Percentiles rank a stretch among this genome's conserved stretches.
phyloP scores from a whole-genome alignment of 257 asterid species.

The Petunia secreta region DNA sequence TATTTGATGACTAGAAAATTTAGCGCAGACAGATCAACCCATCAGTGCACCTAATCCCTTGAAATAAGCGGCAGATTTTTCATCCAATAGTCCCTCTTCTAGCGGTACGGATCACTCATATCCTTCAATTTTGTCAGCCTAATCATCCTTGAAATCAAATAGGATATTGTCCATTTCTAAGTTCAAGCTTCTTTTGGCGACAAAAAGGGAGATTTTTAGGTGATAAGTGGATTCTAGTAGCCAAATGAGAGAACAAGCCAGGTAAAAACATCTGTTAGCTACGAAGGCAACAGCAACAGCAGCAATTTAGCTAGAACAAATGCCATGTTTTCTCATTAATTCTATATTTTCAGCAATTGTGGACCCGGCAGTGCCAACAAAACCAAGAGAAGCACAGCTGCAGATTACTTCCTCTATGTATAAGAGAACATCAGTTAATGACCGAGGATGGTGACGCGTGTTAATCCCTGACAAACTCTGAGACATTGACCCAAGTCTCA shows the following conservation, averaged over 20 bases:
- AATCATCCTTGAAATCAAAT: neutral
- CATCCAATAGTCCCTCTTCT: neutral
- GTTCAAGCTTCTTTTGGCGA: neutral
- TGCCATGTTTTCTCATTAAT: conserved; percentile 58
- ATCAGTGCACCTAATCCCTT: conserved; percentile 10
- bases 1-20: neutral
- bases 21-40: neutral
- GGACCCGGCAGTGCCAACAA: conserved; percentile 88
- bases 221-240: neutral
- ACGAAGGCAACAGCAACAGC: neutral
- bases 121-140: conserved; percentile 4
- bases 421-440: conserved; percentile 61
- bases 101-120: neutral
- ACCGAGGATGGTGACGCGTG: conserved; percentile 43
- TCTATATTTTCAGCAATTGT: conserved; percentile 81
- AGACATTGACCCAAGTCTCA: conserved; percentile 41
- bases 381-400: conserved; percentile 92
- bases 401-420: conserved; percentile 75
- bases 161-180: neutral
- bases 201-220: neutral
- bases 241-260: neutral
- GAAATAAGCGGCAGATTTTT: neutral
- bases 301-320: conserved; percentile 43
- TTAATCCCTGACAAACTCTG: conserved; percentile 34
- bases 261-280: neutral